Conservation (phyloP, 2,329 filamentous ascomycete genomes). For the Diaporthe sp. region DNA sequence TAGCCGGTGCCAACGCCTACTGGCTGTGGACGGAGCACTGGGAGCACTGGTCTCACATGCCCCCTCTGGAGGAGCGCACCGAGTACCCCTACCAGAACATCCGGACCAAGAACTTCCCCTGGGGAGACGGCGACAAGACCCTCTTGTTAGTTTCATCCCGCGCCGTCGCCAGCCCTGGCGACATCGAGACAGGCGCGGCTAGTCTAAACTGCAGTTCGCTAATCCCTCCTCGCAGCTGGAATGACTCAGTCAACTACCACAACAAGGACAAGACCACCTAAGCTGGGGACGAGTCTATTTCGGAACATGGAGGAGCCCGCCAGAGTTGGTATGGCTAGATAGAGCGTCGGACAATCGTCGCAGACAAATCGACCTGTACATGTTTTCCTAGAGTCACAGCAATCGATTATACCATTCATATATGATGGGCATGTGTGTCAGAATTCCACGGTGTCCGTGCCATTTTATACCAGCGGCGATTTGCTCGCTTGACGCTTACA, state of each 20-base stretch:
- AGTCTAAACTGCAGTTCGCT: conserved; percentile 33
- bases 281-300: conserved; percentile 42
- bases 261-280: conserved; percentile 83
- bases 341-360: conserved; percentile 35
- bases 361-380: conserved; percentile 46
- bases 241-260: conserved; percentile 95
- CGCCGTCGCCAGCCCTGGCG: not conserved
- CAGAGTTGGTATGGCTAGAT: conserved; percentile 19
- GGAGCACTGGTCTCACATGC: conserved; percentile 91
- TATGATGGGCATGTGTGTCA: not conserved
- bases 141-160: conserved; percentile 28
- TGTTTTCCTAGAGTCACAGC: conserved; percentile 49
- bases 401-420: conserved; percentile 39
- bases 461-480: not conserved
- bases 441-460: not conserved
- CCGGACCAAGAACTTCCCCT: conserved; percentile 93
- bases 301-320: conserved; percentile 12
- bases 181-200: not conserved
- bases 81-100: conserved; percentile 99
- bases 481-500: not conserved
- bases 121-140: conserved; percentile 91
- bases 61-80: conserved; percentile 88
- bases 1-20: conserved; percentile 86
- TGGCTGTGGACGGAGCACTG: conserved; percentile 96
- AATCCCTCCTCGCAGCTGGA: conserved; percentile 78